These are phyloP conservation scores for Neocatenulostroma microsporum DNA, from an alignment of 2,329 filamentous ascomycete species.

Conservation along the genomic window DNA sequence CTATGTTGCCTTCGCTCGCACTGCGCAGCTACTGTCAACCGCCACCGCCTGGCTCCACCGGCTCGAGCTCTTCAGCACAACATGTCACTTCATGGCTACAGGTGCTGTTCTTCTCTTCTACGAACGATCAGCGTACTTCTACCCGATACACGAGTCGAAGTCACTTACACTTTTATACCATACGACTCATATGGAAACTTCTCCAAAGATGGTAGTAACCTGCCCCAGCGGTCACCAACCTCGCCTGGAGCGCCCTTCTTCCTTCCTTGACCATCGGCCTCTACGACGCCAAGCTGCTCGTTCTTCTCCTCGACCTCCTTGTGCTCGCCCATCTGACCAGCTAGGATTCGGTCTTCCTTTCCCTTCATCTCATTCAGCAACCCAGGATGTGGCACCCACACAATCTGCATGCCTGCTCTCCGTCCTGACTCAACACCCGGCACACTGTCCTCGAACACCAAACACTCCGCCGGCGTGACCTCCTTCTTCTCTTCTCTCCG, in stretches of 20 bases:
- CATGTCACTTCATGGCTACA: no score
- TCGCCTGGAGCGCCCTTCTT: slow-evolving; percentile 44
- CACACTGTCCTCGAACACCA: slow-evolving; percentile 94
- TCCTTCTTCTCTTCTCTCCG: slow-evolving; percentile 47
- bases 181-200: slow-evolving; percentile 54
- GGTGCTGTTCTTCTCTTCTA: no score
- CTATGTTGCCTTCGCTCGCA: no score
- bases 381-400: slow-evolving; percentile 83
- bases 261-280: slow-evolving; percentile 30
- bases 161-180: slow-evolving; percentile 43
- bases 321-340: slow-evolving; percentile 68
- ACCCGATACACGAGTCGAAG: no score
- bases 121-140: no score
- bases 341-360: slow-evolving; percentile 71
- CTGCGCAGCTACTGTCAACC: no score
- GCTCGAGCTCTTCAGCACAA: no score
- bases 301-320: slow-evolving; percentile 39
- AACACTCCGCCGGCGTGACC: slow-evolving; percentile 74
- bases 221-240: slow-evolving; percentile 54
- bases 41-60: no score
- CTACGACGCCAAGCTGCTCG: slow-evolving; percentile 31
- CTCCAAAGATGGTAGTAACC: slow-evolving; percentile 46
- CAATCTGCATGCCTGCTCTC: slow-evolving; percentile 85
- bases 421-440: slow-evolving; percentile 86
- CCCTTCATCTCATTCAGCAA: slow-evolving; percentile 68